Percentiles rank a stretch among this genome's conserved stretches.
These are phyloP conservation scores for Aspergillus pseudoviridinutans DNA, from an alignment of 2,329 filamentous ascomycete species.

Conservation along the genomic window DNA sequence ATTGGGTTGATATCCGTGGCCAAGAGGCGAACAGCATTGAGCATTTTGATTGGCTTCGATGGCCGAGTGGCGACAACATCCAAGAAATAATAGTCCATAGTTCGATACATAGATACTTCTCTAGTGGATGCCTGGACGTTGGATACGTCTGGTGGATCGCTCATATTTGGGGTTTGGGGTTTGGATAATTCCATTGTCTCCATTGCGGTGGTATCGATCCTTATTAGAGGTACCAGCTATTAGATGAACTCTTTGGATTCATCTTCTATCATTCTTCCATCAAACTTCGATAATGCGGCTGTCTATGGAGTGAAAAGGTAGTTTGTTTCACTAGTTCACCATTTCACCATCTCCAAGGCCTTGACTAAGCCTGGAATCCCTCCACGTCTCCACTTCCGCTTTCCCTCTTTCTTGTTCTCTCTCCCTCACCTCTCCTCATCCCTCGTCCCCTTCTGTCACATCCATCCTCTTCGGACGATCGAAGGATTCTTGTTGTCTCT, in stretches of 20 bases:
- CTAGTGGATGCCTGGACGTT: too few relatives aligned
- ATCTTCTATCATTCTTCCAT: not conserved
- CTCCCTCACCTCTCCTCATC: slow-evolving; percentile 4
- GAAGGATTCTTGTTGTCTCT: slow-evolving; percentile 7
- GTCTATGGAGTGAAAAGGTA: not conserved
- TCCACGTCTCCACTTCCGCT: slow-evolving; percentile 1
- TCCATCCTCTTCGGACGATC: slow-evolving; percentile 10
- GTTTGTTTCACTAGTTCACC: too few relatives aligned
- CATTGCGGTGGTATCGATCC: not conserved
- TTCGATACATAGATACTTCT: too few relatives aligned
- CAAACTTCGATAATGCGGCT: not conserved
- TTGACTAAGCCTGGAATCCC: slow-evolving; percentile 4
- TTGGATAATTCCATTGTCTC: not conserved
- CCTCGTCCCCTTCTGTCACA: slow-evolving; percentile 2
- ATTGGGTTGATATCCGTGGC: not conserved
- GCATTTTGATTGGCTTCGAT: not conserved
- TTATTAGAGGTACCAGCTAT: not conserved
- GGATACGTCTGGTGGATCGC: too few relatives aligned
- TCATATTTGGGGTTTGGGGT: not conserved
- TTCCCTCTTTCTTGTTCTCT: slow-evolving; percentile 9
- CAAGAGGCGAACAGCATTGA: not conserved
- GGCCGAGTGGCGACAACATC: not conserved
- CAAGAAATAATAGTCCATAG: too few relatives aligned
- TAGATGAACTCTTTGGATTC: not conserved
- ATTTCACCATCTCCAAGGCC: not conserved